Conservation (phyloP, 805 yeast genomes). For the Yarrowia porcina region DNA sequence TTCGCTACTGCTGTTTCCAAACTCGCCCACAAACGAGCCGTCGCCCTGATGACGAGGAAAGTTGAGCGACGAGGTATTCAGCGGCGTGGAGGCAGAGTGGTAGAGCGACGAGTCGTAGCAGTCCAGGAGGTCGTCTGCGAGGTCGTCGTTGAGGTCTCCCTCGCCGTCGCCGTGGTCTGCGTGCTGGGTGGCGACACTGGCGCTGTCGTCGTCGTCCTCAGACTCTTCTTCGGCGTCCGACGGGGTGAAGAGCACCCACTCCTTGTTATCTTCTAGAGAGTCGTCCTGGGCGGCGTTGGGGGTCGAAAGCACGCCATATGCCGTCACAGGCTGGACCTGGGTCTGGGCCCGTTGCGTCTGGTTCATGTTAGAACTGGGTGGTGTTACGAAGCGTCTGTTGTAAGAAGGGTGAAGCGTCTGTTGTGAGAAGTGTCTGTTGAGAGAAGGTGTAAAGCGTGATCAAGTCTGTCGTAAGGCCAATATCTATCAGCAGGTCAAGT, state of each 20-base stretch:
- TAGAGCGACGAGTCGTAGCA: constrained; percentile 26
- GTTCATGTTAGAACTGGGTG: no score
- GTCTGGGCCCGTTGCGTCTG: constrained; percentile 17
- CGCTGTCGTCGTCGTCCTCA: constrained; percentile 27
- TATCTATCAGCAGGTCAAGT: no score
- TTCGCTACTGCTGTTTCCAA: constrained; percentile 7
- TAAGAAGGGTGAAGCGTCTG: no score
- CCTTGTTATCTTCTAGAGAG: constrained; percentile 32
- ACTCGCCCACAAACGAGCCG: constrained; percentile 34
- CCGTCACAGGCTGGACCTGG: constrained; percentile 20
- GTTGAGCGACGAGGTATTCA: constrained; percentile 7
- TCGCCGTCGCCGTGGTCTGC: constrained; percentile 17
- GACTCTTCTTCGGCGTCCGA: constrained; percentile 29
- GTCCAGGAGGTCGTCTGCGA: constrained; percentile 26
- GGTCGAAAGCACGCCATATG: constrained; percentile 3
- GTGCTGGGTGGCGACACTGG: constrained; percentile 25
- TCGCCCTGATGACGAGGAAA: constrained; percentile 40
- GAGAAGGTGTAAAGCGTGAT: no score
- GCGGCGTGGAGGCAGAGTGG: constrained; percentile 27
- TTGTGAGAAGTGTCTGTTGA: neutral
- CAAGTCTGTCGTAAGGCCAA: neutral
- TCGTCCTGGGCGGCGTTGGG: constrained; percentile 1
- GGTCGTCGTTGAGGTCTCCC: constrained; percentile 4
- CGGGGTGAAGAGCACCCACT: constrained; percentile 43
- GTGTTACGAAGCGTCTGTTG: no score